A percentile compares a stretch with the other conserved stretches of the same genome.
These are phyloP conservation scores for Chaetomium strumarium DNA, from an alignment of 2,329 filamentous ascomycete genomes.

Conservation along the genomic window DNA sequence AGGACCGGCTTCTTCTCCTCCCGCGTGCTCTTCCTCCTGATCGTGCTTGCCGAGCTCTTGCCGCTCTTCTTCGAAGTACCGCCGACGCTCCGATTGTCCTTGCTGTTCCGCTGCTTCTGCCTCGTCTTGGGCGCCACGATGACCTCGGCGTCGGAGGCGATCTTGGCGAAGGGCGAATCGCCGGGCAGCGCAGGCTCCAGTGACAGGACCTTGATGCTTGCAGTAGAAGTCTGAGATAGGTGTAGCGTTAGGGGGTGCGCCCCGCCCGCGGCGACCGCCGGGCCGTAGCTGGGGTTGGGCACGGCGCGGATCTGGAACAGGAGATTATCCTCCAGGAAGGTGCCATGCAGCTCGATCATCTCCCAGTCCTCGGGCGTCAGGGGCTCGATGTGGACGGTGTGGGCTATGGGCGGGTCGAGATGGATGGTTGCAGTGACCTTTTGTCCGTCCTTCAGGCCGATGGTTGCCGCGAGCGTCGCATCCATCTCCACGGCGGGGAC, in stretches of 20 bases:
- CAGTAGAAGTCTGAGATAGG: constrained; percentile 89
- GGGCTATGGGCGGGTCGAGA: constrained; percentile 81
- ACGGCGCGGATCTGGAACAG: constrained; percentile 87
- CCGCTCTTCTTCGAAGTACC: constrained; percentile 74
- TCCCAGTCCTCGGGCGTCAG: constrained; percentile 96
- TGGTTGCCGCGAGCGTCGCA: constrained; percentile 68
- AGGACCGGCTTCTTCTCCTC: constrained; percentile 63
- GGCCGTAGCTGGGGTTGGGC: constrained; percentile 70
- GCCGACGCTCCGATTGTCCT: constrained; percentile 72
- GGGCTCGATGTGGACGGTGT: constrained; percentile 95
- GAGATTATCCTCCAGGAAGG: constrained; percentile 90
- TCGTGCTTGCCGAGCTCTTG: constrained; percentile 67
- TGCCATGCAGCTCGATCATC: constrained; percentile 95
- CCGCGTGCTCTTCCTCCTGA: constrained; percentile 44
- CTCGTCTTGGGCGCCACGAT: constrained; percentile 93
- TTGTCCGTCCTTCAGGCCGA: constrained; percentile 75
- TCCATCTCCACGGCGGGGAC: constrained; percentile 77
- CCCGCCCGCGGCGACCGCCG: constrained; percentile 45
- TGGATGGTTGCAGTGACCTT: constrained; percentile 70
- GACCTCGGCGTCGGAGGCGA: constrained; percentile 89
- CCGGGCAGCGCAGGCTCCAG: constrained; percentile 67
- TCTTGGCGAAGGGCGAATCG: constrained; percentile 77
- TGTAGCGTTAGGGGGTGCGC: constrained; percentile 84
- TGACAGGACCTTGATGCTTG: constrained; percentile 80
- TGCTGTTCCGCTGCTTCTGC: constrained; percentile 59